A percentile compares a stretch with the other conserved stretches of the same genome.
These are phyloP conservation scores for Brettanomyces bruxellensis DNA, from an alignment of 805 yeast genomes.

Conservation along the genomic window DNA sequence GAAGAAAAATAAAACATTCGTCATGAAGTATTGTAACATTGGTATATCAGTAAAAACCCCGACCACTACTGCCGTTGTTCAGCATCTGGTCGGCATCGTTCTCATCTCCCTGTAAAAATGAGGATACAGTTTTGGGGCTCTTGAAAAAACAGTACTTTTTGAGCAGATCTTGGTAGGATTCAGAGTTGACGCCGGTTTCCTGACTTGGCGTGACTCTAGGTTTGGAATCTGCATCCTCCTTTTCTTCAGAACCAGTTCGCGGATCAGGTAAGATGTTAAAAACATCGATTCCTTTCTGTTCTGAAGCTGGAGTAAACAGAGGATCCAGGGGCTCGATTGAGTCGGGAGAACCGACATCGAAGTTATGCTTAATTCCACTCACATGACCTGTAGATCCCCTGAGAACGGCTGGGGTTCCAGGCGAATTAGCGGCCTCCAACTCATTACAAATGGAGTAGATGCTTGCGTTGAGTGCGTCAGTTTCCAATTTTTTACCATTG, in stretches of 20 bases:
- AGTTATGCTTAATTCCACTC: neutral
- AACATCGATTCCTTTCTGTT: neutral
- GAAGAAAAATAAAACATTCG: neutral
- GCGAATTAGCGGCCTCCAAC: slow-evolving; percentile 11
- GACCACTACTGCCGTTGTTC: slow-evolving; percentile 9
- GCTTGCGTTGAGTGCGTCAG: neutral
- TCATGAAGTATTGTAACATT: neutral
- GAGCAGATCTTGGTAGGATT: slow-evolving; percentile 46
- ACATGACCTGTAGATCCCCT: slow-evolving; percentile 13
- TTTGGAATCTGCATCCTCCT: neutral
- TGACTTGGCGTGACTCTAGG: neutral
- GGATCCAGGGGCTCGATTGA: neutral
- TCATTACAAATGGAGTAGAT: neutral
- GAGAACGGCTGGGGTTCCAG: slow-evolving; percentile 16
- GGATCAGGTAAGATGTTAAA: neutral
- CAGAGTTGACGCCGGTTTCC: slow-evolving; percentile 35
- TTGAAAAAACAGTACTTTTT: slow-evolving; percentile 55
- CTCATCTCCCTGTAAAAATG: slow-evolving; percentile 18
- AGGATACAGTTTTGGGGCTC: slow-evolving; percentile 27
- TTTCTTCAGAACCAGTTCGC: neutral
- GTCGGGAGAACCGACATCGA: neutral
- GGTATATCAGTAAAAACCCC: slow-evolving; percentile 15
- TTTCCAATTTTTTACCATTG: neutral
- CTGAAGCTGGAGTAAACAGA: neutral
- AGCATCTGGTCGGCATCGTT: slow-evolving; percentile 8